Percentiles rank a stretch among this genome's conserved stretches.
These are phyloP conservation scores for Fusarium veterinarium DNA, from an alignment of 2,329 filamentous ascomycete species.

Conservation along the genomic window DNA sequence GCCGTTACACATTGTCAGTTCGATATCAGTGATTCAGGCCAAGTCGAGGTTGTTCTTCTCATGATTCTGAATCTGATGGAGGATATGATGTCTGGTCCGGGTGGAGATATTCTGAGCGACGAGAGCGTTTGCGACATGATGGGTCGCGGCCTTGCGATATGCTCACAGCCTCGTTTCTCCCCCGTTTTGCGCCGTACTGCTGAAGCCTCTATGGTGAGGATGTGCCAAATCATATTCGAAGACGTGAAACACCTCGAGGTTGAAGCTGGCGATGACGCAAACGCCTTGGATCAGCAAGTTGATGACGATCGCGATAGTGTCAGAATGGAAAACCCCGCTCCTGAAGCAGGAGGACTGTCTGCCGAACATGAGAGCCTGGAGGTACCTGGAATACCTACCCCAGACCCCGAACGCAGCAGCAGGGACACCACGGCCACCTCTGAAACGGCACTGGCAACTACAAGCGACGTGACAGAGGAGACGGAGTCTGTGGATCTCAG, in stretches of 20 bases:
- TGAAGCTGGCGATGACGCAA: conserved; percentile 74
- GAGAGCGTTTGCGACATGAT: conserved; percentile 99
- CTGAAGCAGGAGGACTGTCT: conserved; percentile 37
- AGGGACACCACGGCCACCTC: conserved; percentile 66
- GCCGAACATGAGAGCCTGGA: conserved; percentile 33
- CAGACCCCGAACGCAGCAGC: conserved; percentile 50
- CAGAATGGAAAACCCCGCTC: conserved; percentile 73
- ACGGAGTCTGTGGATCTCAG: conserved; percentile 71
- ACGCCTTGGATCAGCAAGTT: conserved; percentile 73
- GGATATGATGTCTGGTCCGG: conserved; percentile 93
- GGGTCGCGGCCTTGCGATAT: conserved; percentile 97
- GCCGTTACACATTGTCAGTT: conserved; percentile 98
- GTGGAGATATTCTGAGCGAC: conserved; percentile 93
- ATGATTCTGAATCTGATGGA: conserved; percentile 98
- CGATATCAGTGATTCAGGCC: conserved; percentile 92
- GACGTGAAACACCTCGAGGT: conserved; percentile 85
- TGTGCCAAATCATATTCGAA: conserved; percentile 99
- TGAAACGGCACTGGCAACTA: conserved; percentile 37
- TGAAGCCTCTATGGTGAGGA: conserved; percentile 96
- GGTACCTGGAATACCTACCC: conserved; percentile 25
- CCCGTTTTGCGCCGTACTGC: conserved; percentile 91
- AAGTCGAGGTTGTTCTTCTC: conserved; percentile 93
- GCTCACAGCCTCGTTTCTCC: conserved; percentile 91
- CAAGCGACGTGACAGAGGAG: conserved; percentile 53
- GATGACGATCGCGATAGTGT: conserved; percentile 78